A percentile compares a stretch with the other conserved stretches of the same genome.
phyloP scores from a whole-genome alignment of 2,329 filamentous ascomycete genomes.

The Aspergillus pseudoterreus region DNA sequence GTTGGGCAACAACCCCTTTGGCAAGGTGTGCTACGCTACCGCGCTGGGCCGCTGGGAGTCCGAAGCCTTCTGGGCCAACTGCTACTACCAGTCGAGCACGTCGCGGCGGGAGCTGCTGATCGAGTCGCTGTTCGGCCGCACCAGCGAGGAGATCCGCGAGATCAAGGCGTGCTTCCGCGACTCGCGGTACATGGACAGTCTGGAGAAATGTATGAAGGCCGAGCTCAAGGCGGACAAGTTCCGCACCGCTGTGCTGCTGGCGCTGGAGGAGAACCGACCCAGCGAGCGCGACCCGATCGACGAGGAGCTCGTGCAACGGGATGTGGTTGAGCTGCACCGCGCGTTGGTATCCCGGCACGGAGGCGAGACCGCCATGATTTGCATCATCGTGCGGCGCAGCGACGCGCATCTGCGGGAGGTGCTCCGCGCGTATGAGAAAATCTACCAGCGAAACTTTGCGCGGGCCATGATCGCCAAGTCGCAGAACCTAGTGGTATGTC shows the following conservation, averaged over 20 bases:
- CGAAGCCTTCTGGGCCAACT: constrained; percentile 97
- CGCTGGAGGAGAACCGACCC: constrained; percentile 78
- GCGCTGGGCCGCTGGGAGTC: constrained; percentile 87
- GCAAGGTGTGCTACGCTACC: constrained; percentile 87
- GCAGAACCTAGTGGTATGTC: constrained; percentile 83
- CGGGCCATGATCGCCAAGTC: constrained; percentile 83
- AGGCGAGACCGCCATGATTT: constrained; percentile 82
- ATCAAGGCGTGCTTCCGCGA: constrained; percentile 90
- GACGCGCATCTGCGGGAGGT: constrained; percentile 80
- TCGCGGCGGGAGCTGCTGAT: constrained; percentile 85
- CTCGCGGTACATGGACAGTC: constrained; percentile 81
- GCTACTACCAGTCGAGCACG: constrained; percentile 89
- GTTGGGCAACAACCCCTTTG: constrained; percentile 57
- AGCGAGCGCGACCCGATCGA: constrained; percentile 71
- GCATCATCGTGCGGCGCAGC: constrained; percentile 74
- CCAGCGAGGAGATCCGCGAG: constrained; percentile 76
- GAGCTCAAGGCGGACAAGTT: constrained; percentile 97
- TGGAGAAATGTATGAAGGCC: constrained; percentile 81
- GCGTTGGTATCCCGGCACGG: constrained; percentile 69
- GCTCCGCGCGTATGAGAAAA: constrained; percentile 69
- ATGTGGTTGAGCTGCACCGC: constrained; percentile 68
- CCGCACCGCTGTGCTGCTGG: constrained; percentile 78
- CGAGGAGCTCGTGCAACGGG: constrained; percentile 59
- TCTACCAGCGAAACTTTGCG: constrained; percentile 77
- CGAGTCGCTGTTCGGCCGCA: constrained; percentile 84